phyloP scores from a whole-genome alignment of 306 rosid genomes.

The Trifolium subterraneum region DNA sequence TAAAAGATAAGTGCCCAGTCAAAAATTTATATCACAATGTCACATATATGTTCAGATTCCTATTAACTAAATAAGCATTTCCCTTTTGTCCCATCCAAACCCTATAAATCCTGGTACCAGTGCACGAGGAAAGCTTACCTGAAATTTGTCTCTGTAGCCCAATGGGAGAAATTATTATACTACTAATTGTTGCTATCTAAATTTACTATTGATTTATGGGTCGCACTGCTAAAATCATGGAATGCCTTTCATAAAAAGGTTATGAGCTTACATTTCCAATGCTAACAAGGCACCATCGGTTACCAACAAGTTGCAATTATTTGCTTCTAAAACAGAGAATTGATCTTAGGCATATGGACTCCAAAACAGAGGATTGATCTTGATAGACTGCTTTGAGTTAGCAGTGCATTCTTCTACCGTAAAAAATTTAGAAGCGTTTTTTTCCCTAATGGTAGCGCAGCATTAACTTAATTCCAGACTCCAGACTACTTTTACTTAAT shows the following conservation, averaged over 20 bases:
- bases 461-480: neutral
- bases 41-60: neutral
- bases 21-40: neutral
- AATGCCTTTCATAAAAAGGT: neutral
- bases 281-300: neutral
- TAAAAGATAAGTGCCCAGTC: conserved; percentile 1
- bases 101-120: conserved; percentile 17
- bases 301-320: neutral
- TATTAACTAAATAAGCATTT: neutral
- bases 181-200: conserved; percentile 25
- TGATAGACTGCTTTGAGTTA: neutral
- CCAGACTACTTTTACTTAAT: conserved; percentile 7
- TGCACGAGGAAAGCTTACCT: neutral
- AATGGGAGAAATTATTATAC: neutral
- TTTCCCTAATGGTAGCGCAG: neutral
- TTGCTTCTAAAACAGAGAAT: neutral
- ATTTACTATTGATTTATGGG: conserved; percentile 22
- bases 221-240: neutral
- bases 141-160: conserved; percentile 17
- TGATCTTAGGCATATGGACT: neutral
- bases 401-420: neutral
- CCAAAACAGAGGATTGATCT: neutral
- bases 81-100: conserved; percentile 17
- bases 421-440: neutral
- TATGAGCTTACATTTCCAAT: neutral